phyloP scores from a whole-genome alignment of 2,329 filamentous ascomycete species.

The Monosporascus sp. region DNA sequence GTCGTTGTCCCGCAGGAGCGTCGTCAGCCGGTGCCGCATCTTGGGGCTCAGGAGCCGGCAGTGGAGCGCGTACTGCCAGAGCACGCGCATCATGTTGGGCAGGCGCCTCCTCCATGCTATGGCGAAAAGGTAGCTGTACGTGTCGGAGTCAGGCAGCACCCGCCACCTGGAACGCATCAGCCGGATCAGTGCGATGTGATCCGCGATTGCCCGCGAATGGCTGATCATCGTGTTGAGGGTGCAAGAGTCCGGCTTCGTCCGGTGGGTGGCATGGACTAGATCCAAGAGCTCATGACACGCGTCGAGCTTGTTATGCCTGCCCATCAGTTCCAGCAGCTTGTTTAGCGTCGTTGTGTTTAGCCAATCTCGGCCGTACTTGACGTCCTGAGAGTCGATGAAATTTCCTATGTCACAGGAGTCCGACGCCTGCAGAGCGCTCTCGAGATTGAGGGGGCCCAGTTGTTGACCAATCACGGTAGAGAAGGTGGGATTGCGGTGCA shows the following conservation, averaged over 20 bases:
- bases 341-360: conserved; percentile 21
- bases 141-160: conserved; percentile 12
- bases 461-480: conserved; percentile 17
- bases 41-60: conserved; percentile 6
- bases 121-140: conserved; percentile 21
- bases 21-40: conserved; percentile 16
- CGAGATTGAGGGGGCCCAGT: conserved; percentile 15
- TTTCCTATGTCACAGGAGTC: conserved; percentile 4
- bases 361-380: conserved; percentile 18
- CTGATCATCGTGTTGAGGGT: conserved; percentile 25
- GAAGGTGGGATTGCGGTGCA: conserved; percentile 14
- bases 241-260: conserved; percentile 10
- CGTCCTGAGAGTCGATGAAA: conserved; percentile 15
- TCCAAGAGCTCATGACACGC: conserved; percentile 16
- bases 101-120: conserved; percentile 17
- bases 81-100: conserved; percentile 25
- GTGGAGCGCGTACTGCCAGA: conserved; percentile 23
- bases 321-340: conserved; percentile 21
- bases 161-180: conserved; percentile 12
- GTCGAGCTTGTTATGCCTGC: conserved; percentile 9
- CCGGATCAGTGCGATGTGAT: conserved; percentile 7
- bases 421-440: conserved; percentile 1
- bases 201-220: conserved; percentile 10
- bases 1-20: conserved; percentile 6
- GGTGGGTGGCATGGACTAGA: conserved; percentile 1